Conservation (phyloP, 164 flowering plant genomes). For the Annona squamosa region DNA sequence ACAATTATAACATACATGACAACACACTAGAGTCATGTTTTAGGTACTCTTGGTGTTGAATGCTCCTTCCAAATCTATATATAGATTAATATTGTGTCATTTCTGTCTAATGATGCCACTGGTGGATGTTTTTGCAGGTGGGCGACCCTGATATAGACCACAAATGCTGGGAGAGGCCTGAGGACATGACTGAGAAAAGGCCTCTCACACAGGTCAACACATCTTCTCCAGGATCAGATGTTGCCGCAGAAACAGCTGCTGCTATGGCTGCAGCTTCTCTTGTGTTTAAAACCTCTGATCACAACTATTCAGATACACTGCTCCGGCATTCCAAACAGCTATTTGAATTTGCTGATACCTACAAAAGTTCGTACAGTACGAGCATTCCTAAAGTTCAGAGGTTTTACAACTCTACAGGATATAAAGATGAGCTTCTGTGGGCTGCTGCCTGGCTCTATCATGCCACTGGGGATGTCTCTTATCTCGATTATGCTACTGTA, state of each 20-base stretch:
- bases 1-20: neutral
- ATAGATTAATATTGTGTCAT: neutral
- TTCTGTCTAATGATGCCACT: neutral
- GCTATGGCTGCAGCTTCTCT: constrained; percentile 89
- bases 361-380: constrained; percentile 52
- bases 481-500: constrained; percentile 51
- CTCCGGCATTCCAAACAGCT: constrained; percentile 72
- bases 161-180: constrained; percentile 89
- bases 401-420: constrained; percentile 85
- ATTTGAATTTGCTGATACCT: constrained; percentile 65
- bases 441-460: constrained; percentile 96
- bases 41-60: neutral
- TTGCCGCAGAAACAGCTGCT: constrained; percentile 95
- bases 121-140: constrained; percentile 40
- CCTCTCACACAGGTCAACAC: constrained; percentile 68
- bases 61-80: neutral
- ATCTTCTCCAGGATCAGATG: constrained; percentile 76
- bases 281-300: constrained; percentile 53
- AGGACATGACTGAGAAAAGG: constrained; percentile 57
- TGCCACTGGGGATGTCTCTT: constrained; percentile 69
- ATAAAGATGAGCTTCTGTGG: constrained; percentile 91
- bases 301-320: constrained; percentile 54
- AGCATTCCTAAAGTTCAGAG: constrained; percentile 61
- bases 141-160: constrained; percentile 74
- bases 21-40: neutral